Evolutionary conservation across 2,329 filamentous ascomycete genomes (phyloP).

Genomic region (Botrytis fragariae): DNA sequence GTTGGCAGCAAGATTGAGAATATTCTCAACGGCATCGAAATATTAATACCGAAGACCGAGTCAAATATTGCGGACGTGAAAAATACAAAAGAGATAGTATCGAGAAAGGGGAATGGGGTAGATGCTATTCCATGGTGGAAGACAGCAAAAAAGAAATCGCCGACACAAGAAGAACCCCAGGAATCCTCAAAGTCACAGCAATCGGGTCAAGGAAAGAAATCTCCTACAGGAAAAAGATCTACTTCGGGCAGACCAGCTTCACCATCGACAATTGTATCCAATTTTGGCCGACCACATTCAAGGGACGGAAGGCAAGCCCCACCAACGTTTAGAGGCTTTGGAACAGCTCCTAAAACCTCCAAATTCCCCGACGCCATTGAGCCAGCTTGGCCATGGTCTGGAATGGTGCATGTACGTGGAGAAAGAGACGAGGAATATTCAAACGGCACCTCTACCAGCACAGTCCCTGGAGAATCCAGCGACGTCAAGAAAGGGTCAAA

Average conservation of each 20-base stretch:
- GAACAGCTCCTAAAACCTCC: conserved; percentile 36
- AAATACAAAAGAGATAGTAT: neutral
- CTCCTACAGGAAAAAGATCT: neutral
- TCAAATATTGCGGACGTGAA: neutral
- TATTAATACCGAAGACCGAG: neutral
- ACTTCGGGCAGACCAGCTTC: conserved; percentile 12
- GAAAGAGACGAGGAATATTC: conserved; percentile 1
- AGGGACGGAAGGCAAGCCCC: conserved; percentile 38
- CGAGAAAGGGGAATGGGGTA: conserved; percentile 1
- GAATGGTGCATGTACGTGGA: conserved; percentile 62
- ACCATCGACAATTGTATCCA: conserved; percentile 11
- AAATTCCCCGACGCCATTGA: conserved; percentile 66
- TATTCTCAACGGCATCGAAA: conserved; percentile 48
- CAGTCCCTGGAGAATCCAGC: neutral
- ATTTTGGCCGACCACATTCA: conserved; percentile 3
- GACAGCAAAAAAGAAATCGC: conserved; percentile 16
- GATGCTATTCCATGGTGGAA: conserved; percentile 22
- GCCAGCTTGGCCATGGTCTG: conserved; percentile 69
- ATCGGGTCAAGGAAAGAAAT: neutral
- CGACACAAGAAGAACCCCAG: neutral
- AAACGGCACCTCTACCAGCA: neutral
- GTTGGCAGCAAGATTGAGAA: conserved; percentile 61
- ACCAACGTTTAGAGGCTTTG: conserved; percentile 30
- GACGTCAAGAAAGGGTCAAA: conserved; percentile 33
- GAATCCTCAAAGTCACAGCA: conserved; percentile 8